Evolutionary conservation across 306 rosid species (phyloP), one percentile per base, ranked within the genome.

Genomic region (Vachellia collinsii): DNA sequence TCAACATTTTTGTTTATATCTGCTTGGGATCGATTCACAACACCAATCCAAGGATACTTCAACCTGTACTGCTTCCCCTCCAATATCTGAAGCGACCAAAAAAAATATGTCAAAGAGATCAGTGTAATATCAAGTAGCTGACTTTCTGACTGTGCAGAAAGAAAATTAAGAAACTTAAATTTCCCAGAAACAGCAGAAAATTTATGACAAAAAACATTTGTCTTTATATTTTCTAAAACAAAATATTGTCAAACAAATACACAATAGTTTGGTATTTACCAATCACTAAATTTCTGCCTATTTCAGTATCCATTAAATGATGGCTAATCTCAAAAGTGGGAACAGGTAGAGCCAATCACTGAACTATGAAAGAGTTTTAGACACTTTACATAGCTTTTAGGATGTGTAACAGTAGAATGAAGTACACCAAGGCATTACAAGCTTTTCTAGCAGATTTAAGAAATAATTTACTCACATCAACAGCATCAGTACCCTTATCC

Each of bases 401-500:
- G 41, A 79, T 59, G 51, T 65, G 77, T 25, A 54, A 81, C 63
- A 62, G 22, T 43, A 67, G 11, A 76, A 69, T 76, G 38, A 76
- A 76, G 70, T 77, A 79, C 53, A 69, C 63, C 68, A 44, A 58
- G 51, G 51, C 38, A 68, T 50, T 42, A 37, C 74, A 79, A 46
- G 46, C 43, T 65, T 48, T 67, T 56, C 44, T 14, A 64, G 63
- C 14, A 86, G 20, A 47, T 58, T 50, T 62, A 53, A 66, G 76
- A 73, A 53, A 12, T 48, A 63, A 77, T 51, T 5, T 50, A 87
- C 94, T 90, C 85, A 94, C 98, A 37, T 94, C 98, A 65, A 88
- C 98, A 61, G 98, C 98, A 89, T 94, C 97, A 14, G 98, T 94
- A 63, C 98, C 98, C 97, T 94, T 94, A 81, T 94, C 98, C 98